These are phyloP conservation scores for Galerina marginata DNA, from an alignment of 768 basidiomycete genomes.

Conservation along the genomic window DNA sequence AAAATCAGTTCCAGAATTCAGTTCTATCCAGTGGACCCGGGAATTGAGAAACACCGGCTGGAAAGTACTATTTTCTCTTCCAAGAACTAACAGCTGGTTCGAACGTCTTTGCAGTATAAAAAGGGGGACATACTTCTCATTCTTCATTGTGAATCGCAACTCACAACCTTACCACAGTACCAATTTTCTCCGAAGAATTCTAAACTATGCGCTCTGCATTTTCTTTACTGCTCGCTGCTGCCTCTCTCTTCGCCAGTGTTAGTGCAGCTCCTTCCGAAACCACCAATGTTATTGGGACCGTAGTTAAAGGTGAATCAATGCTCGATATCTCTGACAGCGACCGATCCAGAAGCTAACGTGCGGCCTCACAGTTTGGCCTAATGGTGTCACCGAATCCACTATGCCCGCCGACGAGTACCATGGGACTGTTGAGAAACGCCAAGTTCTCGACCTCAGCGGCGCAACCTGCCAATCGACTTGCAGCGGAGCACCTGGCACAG, in stretches of 20 bases:
- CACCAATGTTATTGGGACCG: neutral
- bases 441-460: neutral
- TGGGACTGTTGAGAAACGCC: neutral
- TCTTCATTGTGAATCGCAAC: conserved; percentile 2
- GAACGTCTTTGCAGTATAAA: neutral
- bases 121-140: neutral
- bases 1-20: no score
- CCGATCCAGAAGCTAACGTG: neutral
- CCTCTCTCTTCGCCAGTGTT: neutral
- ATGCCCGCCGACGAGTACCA: conserved; percentile 2
- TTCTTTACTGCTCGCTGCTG: neutral
- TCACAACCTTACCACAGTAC: neutral
- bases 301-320: neutral
- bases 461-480: conserved; percentile 7
- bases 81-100: no score
- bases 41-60: no score
- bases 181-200: neutral
- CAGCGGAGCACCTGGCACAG: neutral
- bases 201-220: neutral
- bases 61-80: no score
- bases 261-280: neutral
- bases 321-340: neutral
- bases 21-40: no score
- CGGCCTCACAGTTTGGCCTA: neutral
- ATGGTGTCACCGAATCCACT: neutral